Evolutionary conservation across 1,139 yeast species (phyloP).

Genomic region (Blastobotrys buckinghamii): DNA sequence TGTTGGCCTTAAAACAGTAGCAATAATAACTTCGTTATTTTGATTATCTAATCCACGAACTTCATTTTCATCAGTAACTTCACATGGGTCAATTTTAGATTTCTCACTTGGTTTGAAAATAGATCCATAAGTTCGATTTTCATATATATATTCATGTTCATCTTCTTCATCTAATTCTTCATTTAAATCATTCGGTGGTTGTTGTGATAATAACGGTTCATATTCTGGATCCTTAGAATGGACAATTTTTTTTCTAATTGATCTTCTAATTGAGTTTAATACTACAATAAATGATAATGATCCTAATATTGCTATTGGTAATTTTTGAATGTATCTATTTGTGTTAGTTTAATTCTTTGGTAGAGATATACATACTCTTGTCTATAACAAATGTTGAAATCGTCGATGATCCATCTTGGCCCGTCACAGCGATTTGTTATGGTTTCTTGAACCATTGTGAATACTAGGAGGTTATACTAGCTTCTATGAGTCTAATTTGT

Average conservation of each 20-base stretch:
- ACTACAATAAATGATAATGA: constrained; percentile 18
- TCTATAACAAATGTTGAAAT: constrained; percentile 24
- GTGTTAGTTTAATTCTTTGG: constrained; percentile 7
- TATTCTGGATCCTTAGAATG: constrained; percentile 18
- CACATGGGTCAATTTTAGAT: neutral
- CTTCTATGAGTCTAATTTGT: neutral
- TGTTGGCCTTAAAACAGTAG: constrained; percentile 26
- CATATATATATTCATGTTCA: constrained; percentile 8
- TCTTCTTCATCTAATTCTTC: constrained; percentile 14
- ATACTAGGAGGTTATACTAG: no score
- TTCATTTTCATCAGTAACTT: neutral
- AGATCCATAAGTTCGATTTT: constrained; percentile 17
- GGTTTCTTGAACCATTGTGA: neutral
- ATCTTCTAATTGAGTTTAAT: constrained; percentile 17
- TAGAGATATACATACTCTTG: constrained; percentile 23
- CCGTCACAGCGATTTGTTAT: constrained; percentile 15
- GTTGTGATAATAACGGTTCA: constrained; percentile 18
- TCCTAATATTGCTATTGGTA: constrained; percentile 17
- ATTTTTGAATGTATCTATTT: constrained; percentile 21
- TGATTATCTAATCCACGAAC: constrained; percentile 1
- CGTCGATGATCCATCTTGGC: constrained; percentile 26
- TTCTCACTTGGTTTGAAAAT: constrained; percentile 7
- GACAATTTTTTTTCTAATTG: constrained; percentile 3
- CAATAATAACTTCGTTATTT: constrained; percentile 18
- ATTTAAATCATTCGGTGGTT: neutral